These are phyloP conservation scores for Keqinozyma sinolaborantium DNA, from an alignment of 1,139 yeast species.

Conservation along the genomic window DNA sequence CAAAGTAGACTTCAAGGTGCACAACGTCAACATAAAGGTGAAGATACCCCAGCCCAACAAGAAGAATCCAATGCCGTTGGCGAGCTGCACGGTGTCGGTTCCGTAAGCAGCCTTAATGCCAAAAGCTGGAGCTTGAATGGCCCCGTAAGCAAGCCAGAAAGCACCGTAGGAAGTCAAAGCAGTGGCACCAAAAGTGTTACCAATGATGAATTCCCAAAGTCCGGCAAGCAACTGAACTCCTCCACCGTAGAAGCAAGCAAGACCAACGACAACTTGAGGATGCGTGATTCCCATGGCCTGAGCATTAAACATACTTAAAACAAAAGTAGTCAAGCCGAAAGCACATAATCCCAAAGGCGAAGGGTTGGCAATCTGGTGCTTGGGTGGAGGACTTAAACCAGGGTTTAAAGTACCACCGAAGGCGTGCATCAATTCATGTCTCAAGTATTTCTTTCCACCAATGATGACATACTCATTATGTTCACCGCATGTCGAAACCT, in stretches of 20 bases:
- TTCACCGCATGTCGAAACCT: conserved; percentile 17
- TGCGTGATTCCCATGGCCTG: conserved; percentile 36
- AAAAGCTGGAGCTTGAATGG: conserved; percentile 27
- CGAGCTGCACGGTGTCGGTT: conserved; percentile 26
- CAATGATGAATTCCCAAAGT: conserved; percentile 44
- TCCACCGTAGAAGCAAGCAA: conserved; percentile 45
- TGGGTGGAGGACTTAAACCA: conserved; percentile 34
- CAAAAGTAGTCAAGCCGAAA: conserved; percentile 49
- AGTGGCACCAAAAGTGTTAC: conserved; percentile 40
- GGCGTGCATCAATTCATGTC: conserved; percentile 38
- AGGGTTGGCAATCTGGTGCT: conserved; percentile 48
- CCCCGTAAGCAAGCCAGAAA: conserved; percentile 41
- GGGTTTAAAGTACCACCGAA: conserved; percentile 36
- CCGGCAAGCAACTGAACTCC: conserved; percentile 47
- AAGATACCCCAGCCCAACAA: conserved; percentile 45
- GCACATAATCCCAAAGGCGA: conserved; percentile 60
- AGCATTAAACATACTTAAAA: conserved; percentile 39
- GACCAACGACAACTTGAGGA: conserved; percentile 40
- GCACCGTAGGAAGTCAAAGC: conserved; percentile 42
- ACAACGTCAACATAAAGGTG: conserved; percentile 33
- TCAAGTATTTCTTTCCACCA: conserved; percentile 30
- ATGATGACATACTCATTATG: conserved; percentile 22
- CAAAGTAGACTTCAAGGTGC: conserved; percentile 42
- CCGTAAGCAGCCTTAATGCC: conserved; percentile 62
- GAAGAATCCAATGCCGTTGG: conserved; percentile 39